phyloP scores from a whole-genome alignment of 2,329 filamentous ascomycete species.

The Aspergillus tamarii region DNA sequence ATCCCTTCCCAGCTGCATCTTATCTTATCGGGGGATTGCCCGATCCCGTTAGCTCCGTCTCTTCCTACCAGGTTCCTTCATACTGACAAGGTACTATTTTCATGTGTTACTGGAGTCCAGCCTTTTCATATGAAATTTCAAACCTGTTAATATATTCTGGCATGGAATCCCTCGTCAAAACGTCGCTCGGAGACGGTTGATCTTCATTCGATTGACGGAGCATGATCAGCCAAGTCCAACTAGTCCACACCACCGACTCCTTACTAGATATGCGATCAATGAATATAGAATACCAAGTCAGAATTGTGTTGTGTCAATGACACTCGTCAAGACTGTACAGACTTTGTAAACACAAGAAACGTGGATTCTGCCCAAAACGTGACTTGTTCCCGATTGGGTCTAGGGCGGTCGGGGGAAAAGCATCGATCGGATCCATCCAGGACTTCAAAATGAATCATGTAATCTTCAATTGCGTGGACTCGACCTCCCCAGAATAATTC shows the following conservation, averaged over 20 bases:
- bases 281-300: too few species aligned
- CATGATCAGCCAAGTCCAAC: not conserved
- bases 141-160: too few species aligned
- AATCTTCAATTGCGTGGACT: not conserved
- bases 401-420: not conserved
- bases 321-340: too few species aligned
- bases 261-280: too few species aligned
- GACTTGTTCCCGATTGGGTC: not conserved
- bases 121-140: too few species aligned
- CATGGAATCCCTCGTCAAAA: not conserved
- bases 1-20: not conserved
- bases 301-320: too few species aligned
- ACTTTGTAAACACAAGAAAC: too few species aligned
- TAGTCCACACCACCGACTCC: too few species aligned
- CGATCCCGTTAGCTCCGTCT: not conserved
- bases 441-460: not conserved
- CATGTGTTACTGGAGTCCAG: too few species aligned
- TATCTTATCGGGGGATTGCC: not conserved
- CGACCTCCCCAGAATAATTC: not conserved
- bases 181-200: not conserved
- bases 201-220: not conserved
- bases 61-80: not conserved
- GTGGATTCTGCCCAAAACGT: not conserved
- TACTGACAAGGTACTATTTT: too few species aligned
- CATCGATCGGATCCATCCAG: not conserved